These are phyloP conservation scores for Saturnispora sekii DNA, from an alignment of 805 yeast genomes.

Conservation along the genomic window DNA sequence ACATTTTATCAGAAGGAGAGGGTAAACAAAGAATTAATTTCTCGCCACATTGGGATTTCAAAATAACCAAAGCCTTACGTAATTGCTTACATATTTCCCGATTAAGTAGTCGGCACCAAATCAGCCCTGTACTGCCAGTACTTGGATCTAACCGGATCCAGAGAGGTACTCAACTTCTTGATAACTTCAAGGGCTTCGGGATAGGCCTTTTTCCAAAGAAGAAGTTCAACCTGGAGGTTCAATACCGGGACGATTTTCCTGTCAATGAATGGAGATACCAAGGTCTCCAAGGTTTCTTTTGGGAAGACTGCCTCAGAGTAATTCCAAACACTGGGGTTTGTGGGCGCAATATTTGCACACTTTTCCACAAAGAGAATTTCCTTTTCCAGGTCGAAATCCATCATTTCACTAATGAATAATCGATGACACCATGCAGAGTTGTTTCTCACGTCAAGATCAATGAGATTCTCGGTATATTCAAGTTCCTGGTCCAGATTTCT, in stretches of 20 bases:
- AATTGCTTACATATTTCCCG: conserved; percentile 8
- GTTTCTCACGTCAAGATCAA: conserved; percentile 64
- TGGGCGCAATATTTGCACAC: conserved; percentile 42
- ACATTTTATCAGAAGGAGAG: not conserved
- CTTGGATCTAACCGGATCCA: conserved; percentile 24
- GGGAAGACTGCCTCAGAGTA: conserved; percentile 30
- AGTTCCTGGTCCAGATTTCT: conserved; percentile 37
- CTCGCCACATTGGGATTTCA: no score
- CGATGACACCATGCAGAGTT: conserved; percentile 94
- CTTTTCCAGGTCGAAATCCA: conserved; percentile 38
- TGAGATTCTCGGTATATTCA: conserved; percentile 35
- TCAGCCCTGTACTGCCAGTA: conserved; percentile 22
- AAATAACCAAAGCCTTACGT: no score
- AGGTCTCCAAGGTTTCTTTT: not conserved
- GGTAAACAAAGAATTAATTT: not conserved
- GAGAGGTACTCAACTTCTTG: conserved; percentile 35
- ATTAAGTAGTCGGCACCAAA: not conserved
- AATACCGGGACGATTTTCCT: conserved; percentile 40
- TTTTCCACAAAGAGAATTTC: no score
- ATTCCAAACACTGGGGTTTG: conserved; percentile 81
- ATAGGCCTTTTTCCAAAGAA: conserved; percentile 23
- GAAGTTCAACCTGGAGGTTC: conserved; percentile 50
- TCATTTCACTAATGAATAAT: conserved; percentile 36
- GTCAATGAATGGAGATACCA: no score
- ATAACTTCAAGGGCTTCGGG: conserved; percentile 36